phyloP scores from a whole-genome alignment of 495 filamentous ascomycete species.

The Neurospora sp. region DNA sequence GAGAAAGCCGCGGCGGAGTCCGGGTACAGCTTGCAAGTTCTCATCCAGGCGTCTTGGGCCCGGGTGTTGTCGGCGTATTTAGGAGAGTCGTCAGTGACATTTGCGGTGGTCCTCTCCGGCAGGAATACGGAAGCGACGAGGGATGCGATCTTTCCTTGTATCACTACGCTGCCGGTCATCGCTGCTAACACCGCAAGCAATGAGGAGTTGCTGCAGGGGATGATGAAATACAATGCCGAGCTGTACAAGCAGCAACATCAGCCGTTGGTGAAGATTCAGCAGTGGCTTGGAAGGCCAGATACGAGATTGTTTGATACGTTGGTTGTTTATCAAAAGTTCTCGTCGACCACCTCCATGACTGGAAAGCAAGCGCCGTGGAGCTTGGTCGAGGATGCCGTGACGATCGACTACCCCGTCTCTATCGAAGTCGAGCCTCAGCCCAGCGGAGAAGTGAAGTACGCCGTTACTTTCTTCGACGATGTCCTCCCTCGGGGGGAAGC shows the following conservation, averaged over 20 bases:
- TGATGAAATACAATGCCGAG: slow-evolving; percentile 50
- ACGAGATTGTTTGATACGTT: slow-evolving; percentile 65
- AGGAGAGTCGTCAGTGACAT: slow-evolving; percentile 56
- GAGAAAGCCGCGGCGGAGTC: slow-evolving; percentile 41
- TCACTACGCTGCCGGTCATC: slow-evolving; percentile 61
- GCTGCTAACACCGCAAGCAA: slow-evolving; percentile 42
- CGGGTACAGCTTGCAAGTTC: slow-evolving; percentile 60
- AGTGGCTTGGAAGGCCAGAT: slow-evolving; percentile 48
- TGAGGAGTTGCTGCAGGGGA: slow-evolving; percentile 40
- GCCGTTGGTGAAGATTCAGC: slow-evolving; percentile 56
- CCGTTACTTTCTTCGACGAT: slow-evolving; percentile 50
- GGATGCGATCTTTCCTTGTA: slow-evolving; percentile 56
- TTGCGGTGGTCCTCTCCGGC: slow-evolving; percentile 67
- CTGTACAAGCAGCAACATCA: slow-evolving; percentile 60
- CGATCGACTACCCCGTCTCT: slow-evolving; percentile 53
- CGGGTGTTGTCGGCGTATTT: slow-evolving; percentile 59
- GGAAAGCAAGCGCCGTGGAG: slow-evolving; percentile 11
- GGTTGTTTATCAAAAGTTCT: slow-evolving; percentile 63
- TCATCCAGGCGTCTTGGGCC: slow-evolving; percentile 66
- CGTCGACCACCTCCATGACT: neutral
- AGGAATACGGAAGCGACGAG: slow-evolving; percentile 45
- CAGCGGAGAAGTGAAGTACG: slow-evolving; percentile 39
- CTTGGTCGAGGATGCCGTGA: slow-evolving; percentile 28
- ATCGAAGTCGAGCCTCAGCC: slow-evolving; percentile 55
- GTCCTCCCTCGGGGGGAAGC: slow-evolving; percentile 56